Percentiles rank a stretch among this genome's conserved stretches.
These are phyloP conservation scores for Cryoendolithus antarcticus DNA, from an alignment of 2,329 filamentous ascomycete species.

Conservation along the genomic window DNA sequence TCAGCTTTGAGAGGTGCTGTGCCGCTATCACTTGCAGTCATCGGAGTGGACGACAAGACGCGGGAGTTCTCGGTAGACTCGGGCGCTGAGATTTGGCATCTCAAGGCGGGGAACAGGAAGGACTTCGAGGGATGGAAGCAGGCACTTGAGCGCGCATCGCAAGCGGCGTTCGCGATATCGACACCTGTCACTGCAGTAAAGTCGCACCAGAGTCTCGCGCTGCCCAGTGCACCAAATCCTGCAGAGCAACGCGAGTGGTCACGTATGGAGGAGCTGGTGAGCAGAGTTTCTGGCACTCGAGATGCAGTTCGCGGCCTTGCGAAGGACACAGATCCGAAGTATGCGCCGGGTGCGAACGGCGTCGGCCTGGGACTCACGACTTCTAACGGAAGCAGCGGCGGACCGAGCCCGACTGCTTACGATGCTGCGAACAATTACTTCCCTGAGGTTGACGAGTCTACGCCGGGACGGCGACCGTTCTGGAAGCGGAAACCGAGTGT, in stretches of 20 bases:
- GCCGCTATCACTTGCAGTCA: slow-evolving; percentile 77
- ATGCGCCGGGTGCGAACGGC: slow-evolving; percentile 27
- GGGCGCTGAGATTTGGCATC: slow-evolving; percentile 91
- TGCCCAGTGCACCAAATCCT: slow-evolving; percentile 16
- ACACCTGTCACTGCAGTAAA: slow-evolving; percentile 18
- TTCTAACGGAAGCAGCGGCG: slow-evolving; percentile 16
- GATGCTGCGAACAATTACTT: slow-evolving; percentile 25
- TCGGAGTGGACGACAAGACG: slow-evolving; percentile 76
- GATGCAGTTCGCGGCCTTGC: slow-evolving; percentile 80
- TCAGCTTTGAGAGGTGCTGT: slow-evolving; percentile 90
- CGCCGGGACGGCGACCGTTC: slow-evolving; percentile 57
- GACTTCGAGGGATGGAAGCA: slow-evolving; percentile 86
- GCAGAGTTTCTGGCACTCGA: slow-evolving; percentile 72
- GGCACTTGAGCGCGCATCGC: slow-evolving; percentile 63
- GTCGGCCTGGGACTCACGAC: slow-evolving; percentile 21
- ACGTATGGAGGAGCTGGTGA: slow-evolving; percentile 72
- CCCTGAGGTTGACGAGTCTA: slow-evolving; percentile 17
- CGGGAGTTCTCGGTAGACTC: slow-evolving; percentile 94
- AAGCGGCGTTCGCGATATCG: slow-evolving; percentile 12
- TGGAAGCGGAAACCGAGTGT: slow-evolving; percentile 78
- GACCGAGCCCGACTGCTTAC: slow-evolving; percentile 25
- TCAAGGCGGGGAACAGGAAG: slow-evolving; percentile 66
- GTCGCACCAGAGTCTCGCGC: slow-evolving; percentile 6
- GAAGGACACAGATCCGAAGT: slow-evolving; percentile 65
- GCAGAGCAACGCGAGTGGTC: slow-evolving; percentile 76